Conservation (phyloP, 2,329 filamentous ascomycete species). For the Purpureocillium lavendulum region DNA sequence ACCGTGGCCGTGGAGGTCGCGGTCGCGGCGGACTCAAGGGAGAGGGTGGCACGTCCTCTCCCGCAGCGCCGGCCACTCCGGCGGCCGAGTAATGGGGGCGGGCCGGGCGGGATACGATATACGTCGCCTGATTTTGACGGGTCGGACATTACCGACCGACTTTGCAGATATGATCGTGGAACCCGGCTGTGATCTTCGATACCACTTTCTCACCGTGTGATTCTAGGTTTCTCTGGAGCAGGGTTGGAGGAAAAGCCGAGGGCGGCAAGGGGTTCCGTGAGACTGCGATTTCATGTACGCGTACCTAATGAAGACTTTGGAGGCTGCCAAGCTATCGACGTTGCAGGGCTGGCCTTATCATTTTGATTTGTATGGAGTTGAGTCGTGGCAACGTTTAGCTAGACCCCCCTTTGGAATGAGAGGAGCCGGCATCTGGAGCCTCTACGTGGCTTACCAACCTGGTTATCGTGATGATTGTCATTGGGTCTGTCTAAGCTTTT, state of each 20-base stretch:
- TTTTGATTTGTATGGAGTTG: slow-evolving; percentile 24
- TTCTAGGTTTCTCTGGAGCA: slow-evolving; percentile 11
- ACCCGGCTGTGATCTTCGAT: neutral
- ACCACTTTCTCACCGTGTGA: slow-evolving; percentile 8
- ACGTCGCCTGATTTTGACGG: neutral
- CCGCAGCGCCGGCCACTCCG: slow-evolving; percentile 42
- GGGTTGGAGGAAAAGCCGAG: slow-evolving; percentile 8
- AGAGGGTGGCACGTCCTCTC: slow-evolving; percentile 45
- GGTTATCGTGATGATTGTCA: neutral
- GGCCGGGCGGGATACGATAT: neutral
- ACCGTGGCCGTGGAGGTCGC: slow-evolving; percentile 45
- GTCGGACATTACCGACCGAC: neutral
- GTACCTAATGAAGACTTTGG: slow-evolving; percentile 28
- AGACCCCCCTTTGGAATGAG: neutral
- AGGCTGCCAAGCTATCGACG: slow-evolving; percentile 16
- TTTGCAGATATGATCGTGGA: neutral
- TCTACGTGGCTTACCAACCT: neutral
- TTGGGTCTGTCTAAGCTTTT: neutral
- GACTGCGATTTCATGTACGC: slow-evolving; percentile 16
- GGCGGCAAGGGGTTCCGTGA: slow-evolving; percentile 4
- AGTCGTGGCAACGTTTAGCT: slow-evolving; percentile 5
- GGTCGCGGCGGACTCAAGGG: slow-evolving; percentile 51
- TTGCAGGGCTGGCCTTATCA: slow-evolving; percentile 20
- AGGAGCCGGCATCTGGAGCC: neutral
- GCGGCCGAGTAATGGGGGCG: slow-evolving; percentile 26